These are phyloP conservation scores for Xerocomus potaroensis DNA, from an alignment of 768 basidiomycete genomes.

Conservation along the genomic window DNA sequence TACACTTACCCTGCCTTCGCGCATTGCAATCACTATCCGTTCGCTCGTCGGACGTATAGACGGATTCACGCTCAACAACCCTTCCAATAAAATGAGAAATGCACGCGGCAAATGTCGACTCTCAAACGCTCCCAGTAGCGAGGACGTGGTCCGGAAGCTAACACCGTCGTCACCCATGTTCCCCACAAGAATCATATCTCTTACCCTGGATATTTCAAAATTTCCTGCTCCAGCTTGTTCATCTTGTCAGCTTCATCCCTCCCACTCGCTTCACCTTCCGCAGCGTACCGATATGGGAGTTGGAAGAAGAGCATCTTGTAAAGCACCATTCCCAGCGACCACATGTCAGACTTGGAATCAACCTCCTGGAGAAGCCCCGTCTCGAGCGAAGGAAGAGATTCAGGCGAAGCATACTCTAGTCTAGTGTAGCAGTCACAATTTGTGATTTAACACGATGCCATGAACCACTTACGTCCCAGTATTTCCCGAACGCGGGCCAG, in stretches of 20 bases:
- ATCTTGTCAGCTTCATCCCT: constrained; percentile 59
- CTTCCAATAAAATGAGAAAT: constrained; percentile 68
- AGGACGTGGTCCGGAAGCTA: constrained; percentile 50
- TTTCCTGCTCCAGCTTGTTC: constrained; percentile 67
- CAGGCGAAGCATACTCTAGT: constrained; percentile 86
- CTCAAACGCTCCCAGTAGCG: constrained; percentile 55
- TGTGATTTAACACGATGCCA: not conserved
- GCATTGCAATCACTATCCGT: constrained; percentile 62
- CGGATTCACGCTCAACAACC: constrained; percentile 60
- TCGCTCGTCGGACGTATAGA: constrained; percentile 66
- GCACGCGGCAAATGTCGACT: constrained; percentile 68
- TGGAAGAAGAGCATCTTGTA: constrained; percentile 91
- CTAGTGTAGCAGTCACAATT: constrained; percentile 31
- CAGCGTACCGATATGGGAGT: constrained; percentile 75
- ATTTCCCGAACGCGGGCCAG: constrained; percentile 76
- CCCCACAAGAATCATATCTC: constrained; percentile 10
- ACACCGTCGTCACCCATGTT: constrained; percentile 6
- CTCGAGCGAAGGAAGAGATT: constrained; percentile 67
- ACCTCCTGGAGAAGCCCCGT: constrained; percentile 66
- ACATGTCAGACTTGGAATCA: constrained; percentile 92
- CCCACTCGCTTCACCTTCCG: constrained; percentile 51
- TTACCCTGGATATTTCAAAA: constrained; percentile 71
- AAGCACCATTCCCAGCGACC: constrained; percentile 95
- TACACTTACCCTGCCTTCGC: constrained; percentile 66
- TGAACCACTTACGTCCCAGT: constrained; percentile 78